These are phyloP conservation scores for Akanthomyces uredinophilus DNA, from an alignment of 2,329 filamentous ascomycete species.

Conservation along the genomic window DNA sequence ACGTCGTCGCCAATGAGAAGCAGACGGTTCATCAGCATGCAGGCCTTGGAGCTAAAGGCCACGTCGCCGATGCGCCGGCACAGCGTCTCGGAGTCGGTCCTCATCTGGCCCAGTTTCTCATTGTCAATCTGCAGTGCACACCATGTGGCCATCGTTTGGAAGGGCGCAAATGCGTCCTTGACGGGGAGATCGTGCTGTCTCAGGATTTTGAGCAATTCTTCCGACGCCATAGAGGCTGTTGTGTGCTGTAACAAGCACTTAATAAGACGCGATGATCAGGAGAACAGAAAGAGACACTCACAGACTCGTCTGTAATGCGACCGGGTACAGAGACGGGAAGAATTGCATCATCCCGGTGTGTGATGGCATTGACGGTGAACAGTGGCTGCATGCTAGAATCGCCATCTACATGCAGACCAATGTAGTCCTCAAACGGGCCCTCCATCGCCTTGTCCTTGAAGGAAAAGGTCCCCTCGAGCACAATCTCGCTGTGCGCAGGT, in stretches of 20 bases:
- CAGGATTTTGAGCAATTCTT: slow-evolving; percentile 35
- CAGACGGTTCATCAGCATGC: slow-evolving; percentile 38
- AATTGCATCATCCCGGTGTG: slow-evolving; percentile 42
- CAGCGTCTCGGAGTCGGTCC: slow-evolving; percentile 39
- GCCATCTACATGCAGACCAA: slow-evolving; percentile 16
- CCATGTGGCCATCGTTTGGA: slow-evolving; percentile 45
- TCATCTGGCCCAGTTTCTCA: slow-evolving; percentile 49
- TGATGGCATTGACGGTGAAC: slow-evolving; percentile 42
- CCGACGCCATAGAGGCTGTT: slow-evolving; percentile 39
- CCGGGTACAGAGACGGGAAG: slow-evolving; percentile 43
- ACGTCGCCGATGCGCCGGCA: slow-evolving; percentile 37
- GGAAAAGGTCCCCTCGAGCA: slow-evolving; percentile 45
- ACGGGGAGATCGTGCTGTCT: slow-evolving; percentile 34
- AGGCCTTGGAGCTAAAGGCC: slow-evolving; percentile 37
- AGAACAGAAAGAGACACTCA: slow-evolving; percentile 7
- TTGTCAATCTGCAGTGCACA: slow-evolving; percentile 51
- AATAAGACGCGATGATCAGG: background rate
- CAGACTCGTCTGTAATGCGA: slow-evolving; percentile 39
- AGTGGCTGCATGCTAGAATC: slow-evolving; percentile 33
- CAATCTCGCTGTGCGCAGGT: slow-evolving; percentile 46
- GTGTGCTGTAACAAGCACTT: slow-evolving; percentile 23
- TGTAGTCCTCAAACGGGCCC: slow-evolving; percentile 43
- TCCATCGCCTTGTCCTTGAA: slow-evolving; percentile 37
- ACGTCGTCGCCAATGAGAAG: slow-evolving; percentile 45
- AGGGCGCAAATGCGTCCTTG: slow-evolving; percentile 38